Percentiles rank a stretch among this genome's conserved stretches.
phyloP scores from a whole-genome alignment of 495 filamentous ascomycete species.

The Amniculicola lignicola region DNA sequence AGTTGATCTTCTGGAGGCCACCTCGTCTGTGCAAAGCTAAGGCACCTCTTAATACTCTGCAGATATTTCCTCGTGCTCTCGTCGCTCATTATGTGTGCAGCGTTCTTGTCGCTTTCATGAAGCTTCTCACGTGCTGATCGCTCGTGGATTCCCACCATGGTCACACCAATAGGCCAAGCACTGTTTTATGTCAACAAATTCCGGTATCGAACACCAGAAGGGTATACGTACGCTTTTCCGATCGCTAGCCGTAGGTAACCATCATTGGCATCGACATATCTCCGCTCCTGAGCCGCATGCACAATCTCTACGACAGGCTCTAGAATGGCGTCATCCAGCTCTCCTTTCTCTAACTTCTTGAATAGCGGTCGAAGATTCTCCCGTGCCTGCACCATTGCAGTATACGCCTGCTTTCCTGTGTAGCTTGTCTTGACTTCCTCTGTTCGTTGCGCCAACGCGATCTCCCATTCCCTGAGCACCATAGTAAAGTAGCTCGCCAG shows the following conservation, averaged over 20 bases:
- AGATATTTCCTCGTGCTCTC: slow-evolving; percentile 92
- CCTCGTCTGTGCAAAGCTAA: slow-evolving; percentile 93
- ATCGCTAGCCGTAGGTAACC: slow-evolving; percentile 90
- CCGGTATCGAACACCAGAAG: no score
- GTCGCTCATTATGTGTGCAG: slow-evolving; percentile 95
- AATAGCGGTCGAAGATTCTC: slow-evolving; percentile 91
- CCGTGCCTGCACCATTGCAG: slow-evolving; percentile 74
- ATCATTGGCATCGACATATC: slow-evolving; percentile 96
- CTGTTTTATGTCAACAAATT: no score
- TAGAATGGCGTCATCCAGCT: slow-evolving; percentile 73
- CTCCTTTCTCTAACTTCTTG: slow-evolving; percentile 75
- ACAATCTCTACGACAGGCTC: slow-evolving; percentile 93
- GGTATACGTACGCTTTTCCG: no score
- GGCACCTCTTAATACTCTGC: slow-evolving; percentile 94
- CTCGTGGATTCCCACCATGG: slow-evolving; percentile 99
- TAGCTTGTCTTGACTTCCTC: slow-evolving; percentile 64
- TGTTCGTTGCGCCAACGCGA: slow-evolving; percentile 66
- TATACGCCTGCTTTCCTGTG: slow-evolving; percentile 70
- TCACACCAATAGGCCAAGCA: slow-evolving; percentile 98
- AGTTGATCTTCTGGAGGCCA: slow-evolving; percentile 92
- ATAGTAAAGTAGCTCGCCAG: slow-evolving; percentile 90
- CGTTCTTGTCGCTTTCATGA: slow-evolving; percentile 72
- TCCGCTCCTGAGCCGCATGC: slow-evolving; percentile 75
- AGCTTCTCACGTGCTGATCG: slow-evolving; percentile 91
- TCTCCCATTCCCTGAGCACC: slow-evolving; percentile 83